A percentile compares a stretch with the other conserved stretches of the same genome.
These are phyloP conservation scores for Taphrina sp. DNA, from an alignment of 1,139 yeast genomes.

Conservation along the genomic window DNA sequence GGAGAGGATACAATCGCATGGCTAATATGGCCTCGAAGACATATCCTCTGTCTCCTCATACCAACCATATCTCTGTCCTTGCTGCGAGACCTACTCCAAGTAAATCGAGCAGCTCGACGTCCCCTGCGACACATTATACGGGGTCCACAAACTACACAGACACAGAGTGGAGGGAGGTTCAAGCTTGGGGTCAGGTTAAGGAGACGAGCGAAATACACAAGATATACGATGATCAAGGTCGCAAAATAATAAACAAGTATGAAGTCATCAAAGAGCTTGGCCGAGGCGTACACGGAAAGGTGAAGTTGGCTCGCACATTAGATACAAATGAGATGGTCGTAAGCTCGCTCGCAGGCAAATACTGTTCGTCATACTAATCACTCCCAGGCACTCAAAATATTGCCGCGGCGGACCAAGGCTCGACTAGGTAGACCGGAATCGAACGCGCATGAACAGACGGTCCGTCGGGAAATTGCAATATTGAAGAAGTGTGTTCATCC, in stretches of 20 bases:
- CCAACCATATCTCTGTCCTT: constrained; percentile 20
- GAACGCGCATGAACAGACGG: constrained; percentile 64
- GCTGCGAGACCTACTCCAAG: constrained; percentile 20
- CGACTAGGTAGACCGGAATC: constrained; percentile 50
- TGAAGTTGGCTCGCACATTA: constrained; percentile 70
- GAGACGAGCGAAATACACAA: constrained; percentile 79
- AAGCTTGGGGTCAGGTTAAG: constrained; percentile 52
- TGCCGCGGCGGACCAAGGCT: constrained; percentile 71
- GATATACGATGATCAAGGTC: constrained; percentile 85
- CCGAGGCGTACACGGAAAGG: constrained; percentile 96
- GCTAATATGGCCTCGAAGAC: constrained; percentile 2
- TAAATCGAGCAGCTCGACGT: constrained; percentile 3
- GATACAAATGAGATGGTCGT: constrained; percentile 28
- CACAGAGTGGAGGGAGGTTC: constrained; percentile 31
- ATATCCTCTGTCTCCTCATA: constrained; percentile 8
- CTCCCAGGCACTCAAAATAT: constrained; percentile 73
- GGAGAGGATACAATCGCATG: too few relatives aligned
- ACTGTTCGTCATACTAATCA: not conserved
- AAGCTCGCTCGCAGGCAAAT: not conserved
- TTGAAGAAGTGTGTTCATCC: constrained; percentile 92
- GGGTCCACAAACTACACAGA: constrained; percentile 31
- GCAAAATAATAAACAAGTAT: constrained; percentile 83
- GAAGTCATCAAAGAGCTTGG: constrained; percentile 88
- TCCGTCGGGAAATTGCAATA: constrained; percentile 88
- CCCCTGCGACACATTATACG: constrained; percentile 30